phyloP scores from a whole-genome alignment of 768 basidiomycete species.

The Arthromyces matolae region DNA sequence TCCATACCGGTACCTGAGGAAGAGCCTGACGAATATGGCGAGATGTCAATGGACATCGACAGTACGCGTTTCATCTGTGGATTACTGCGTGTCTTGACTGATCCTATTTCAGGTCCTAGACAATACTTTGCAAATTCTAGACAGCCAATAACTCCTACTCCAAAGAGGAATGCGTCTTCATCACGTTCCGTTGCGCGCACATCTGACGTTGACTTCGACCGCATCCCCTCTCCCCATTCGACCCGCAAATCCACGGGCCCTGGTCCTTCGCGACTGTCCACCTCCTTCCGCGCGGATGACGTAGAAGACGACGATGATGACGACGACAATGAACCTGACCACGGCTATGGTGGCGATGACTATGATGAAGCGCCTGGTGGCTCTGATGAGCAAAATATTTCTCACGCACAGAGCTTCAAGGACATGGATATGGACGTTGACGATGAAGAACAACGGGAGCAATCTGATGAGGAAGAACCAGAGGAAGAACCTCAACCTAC shows the following conservation, averaged over 20 bases:
- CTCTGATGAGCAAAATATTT: slow-evolving; percentile 20
- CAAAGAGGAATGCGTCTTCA: slow-evolving; percentile 35
- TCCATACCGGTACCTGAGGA: slow-evolving; percentile 28
- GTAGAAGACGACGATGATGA: slow-evolving; percentile 28
- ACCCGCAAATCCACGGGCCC: slow-evolving; percentile 33
- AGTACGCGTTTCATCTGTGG: slow-evolving; percentile 40
- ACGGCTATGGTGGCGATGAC: slow-evolving; percentile 24
- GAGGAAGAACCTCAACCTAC: slow-evolving; percentile 25
- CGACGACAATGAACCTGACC: slow-evolving; percentile 21
- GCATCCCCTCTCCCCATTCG: slow-evolving; percentile 55
- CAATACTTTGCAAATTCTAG: slow-evolving; percentile 39
- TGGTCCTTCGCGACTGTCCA: slow-evolving; percentile 39
- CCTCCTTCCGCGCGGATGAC: slow-evolving; percentile 28
- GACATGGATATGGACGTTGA: slow-evolving; percentile 49
- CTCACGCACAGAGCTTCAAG: slow-evolving; percentile 39
- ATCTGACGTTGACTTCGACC: slow-evolving; percentile 58
- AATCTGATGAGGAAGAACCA: slow-evolving; percentile 30
- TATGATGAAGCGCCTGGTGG: slow-evolving; percentile 25
- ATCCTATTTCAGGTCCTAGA: slow-evolving; percentile 33
- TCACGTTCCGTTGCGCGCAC: slow-evolving; percentile 48
- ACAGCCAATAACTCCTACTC: slow-evolving; percentile 38
- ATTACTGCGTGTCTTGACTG: slow-evolving; percentile 11
- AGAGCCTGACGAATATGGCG: slow-evolving; percentile 38
- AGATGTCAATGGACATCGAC: slow-evolving; percentile 75
- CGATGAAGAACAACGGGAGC: slow-evolving; percentile 40